Conservation (phyloP, 2,329 filamentous ascomycete species). For the Botrytis medusae region DNA sequence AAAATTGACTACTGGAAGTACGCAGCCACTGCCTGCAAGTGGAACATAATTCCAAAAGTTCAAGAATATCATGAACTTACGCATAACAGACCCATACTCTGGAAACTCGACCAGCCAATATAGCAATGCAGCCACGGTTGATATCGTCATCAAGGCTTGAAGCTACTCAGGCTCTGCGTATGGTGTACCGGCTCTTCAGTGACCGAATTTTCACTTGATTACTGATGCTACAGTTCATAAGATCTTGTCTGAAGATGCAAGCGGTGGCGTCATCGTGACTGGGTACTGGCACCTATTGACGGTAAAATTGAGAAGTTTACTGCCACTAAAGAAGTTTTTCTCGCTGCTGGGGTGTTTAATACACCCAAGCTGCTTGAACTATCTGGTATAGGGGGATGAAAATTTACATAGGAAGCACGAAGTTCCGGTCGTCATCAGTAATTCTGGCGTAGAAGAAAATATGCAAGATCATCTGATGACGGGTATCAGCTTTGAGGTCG, state of each 20-base stretch:
- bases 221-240: conserved; percentile 11
- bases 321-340: conserved; percentile 47
- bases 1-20: conserved; percentile 18
- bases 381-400: conserved; percentile 50
- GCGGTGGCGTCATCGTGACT: neutral
- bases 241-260: conserved; percentile 1
- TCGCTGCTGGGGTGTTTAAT: conserved; percentile 52
- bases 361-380: conserved; percentile 53
- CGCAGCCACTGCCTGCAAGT: neutral
- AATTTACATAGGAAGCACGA: conserved; percentile 45
- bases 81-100: conserved; percentile 5
- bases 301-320: conserved; percentile 23
- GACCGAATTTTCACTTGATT: conserved; percentile 21
- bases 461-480: conserved; percentile 46
- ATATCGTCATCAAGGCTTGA: neutral
- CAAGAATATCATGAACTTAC: neutral
- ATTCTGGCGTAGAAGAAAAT: conserved; percentile 53
- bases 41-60: neutral
- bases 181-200: conserved; percentile 1
- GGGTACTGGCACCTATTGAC: neutral
- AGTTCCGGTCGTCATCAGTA: conserved; percentile 45
- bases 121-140: conserved; percentile 11
- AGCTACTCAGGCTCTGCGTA: conserved; percentile 21
- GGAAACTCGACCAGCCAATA: conserved; percentile 14
- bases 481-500: conserved; percentile 20